Evolutionary conservation across 2,329 filamentous ascomycete species (phyloP).

Genomic region (Calonectria naviculata): DNA sequence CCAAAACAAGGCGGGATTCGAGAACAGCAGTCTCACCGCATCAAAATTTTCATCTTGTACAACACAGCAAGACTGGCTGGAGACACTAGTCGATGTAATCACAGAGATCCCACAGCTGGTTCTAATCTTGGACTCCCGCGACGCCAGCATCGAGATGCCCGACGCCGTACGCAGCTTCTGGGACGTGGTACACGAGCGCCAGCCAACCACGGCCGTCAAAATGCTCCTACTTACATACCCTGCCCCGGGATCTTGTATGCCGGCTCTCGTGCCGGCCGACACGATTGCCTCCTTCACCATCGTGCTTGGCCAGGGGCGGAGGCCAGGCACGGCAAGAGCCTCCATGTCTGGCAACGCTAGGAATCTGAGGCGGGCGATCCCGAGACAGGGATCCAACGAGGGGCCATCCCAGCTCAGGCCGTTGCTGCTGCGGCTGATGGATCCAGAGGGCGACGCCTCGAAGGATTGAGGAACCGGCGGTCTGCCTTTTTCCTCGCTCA

Average conservation of each 20-base stretch:
- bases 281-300: constrained; percentile 6
- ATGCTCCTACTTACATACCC: constrained; percentile 24
- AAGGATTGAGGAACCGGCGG: background rate
- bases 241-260: background rate
- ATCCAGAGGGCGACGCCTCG: background rate
- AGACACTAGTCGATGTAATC: constrained; percentile 7
- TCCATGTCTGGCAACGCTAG: constrained; percentile 5
- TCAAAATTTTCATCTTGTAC: constrained; percentile 14
- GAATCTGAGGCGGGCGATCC: background rate
- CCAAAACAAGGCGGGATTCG: background rate
- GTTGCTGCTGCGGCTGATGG: constrained; percentile 19
- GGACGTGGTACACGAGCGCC: background rate
- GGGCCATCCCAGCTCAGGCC: constrained; percentile 21
- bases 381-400: constrained; percentile 6
- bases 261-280: constrained; percentile 9
- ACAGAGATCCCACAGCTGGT: constrained; percentile 2
- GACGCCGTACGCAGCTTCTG: constrained; percentile 12
- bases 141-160: background rate
- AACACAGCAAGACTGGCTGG: constrained; percentile 12
- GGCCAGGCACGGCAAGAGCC: constrained; percentile 11
- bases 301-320: constrained; percentile 9
- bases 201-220: constrained; percentile 4
- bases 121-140: constrained; percentile 17
- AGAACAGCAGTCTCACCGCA: background rate
- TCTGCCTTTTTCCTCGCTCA: background rate